Base-by-base conservation (phyloP, 2,329 filamentous ascomycete species). In the Rachicladosporium sp. region DNA sequence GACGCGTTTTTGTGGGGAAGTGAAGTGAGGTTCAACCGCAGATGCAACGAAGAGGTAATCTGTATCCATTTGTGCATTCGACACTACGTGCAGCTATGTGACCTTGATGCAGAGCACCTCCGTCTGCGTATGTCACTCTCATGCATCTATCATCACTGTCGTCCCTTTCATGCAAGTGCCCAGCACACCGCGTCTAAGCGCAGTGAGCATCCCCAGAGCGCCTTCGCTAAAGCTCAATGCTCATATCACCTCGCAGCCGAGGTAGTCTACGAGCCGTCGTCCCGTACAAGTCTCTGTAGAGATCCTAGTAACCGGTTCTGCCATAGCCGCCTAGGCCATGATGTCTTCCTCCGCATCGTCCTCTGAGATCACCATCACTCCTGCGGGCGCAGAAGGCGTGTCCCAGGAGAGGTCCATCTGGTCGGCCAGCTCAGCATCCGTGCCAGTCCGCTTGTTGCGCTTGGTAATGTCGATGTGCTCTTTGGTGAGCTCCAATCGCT, bases 401-500 rank as follows among this genome's bases (percentile, higher is more conserved):
- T 58, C 56, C 46, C 50, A 59, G 1, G 47, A 51, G n/a, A 58
- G 42, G 43, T 60, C 57, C 57, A 61, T 60, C 33, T 53, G 52
- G 33, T 60, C 59, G 12, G 56, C 57, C 27, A 53, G 46, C 31
- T 59, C 58, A 8, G 47, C 50, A 31, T 56, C 56, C 4, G 48
- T 48, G 19, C 46, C 46, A 23, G 52, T 50, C 38, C 63, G 61
- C 56, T 64, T 63, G 49, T 62, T 68, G 39, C 68, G 65, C 50
- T 67, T 69, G 37, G 70, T 43, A 37, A 64, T 63, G 33, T 76
- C 71, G 27, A 77, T 60, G 48, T 73, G 76, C 52, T 80, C 76
- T 49, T 70, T 73, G 41, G 66, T 72, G 32, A 80, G 54, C 31
- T 69, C 71, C 36, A 80, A 52, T 11, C 68, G 69, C 38, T 68